phyloP scores from a whole-genome alignment of 2,329 filamentous ascomycete species.

The Pseudocercospora fuligena region DNA sequence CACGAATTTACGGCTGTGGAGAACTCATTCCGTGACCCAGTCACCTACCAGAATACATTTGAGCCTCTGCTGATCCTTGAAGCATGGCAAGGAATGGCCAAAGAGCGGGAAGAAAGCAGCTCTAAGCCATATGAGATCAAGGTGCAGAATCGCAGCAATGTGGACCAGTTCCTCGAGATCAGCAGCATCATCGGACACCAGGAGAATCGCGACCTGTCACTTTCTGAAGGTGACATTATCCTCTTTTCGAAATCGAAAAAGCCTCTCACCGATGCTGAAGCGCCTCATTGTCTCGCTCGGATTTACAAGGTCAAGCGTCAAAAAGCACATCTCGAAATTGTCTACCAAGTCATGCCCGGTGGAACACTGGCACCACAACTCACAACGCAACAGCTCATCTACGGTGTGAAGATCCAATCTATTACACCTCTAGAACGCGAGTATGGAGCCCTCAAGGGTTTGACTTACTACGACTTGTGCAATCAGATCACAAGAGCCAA shows the following conservation, averaged over 20 bases:
- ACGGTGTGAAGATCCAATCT: constrained; percentile 83
- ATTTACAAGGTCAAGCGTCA: constrained; percentile 81
- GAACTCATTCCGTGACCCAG: constrained; percentile 75
- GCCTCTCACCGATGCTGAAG: constrained; percentile 68
- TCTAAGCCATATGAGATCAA: constrained; percentile 85
- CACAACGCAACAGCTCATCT: constrained; percentile 70
- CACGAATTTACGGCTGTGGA: constrained; percentile 76
- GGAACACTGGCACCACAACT: constrained; percentile 50
- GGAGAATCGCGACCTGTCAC: constrained; percentile 71
- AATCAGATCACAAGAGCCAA: constrained; percentile 88
- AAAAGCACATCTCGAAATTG: constrained; percentile 79
- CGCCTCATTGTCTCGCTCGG: constrained; percentile 83
- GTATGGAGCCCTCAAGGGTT: constrained; percentile 85
- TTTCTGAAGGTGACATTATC: constrained; percentile 87
- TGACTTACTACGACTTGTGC: constrained; percentile 95
- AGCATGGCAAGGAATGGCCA: constrained; percentile 93
- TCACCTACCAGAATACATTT: constrained; percentile 85
- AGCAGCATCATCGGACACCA: constrained; percentile 77
- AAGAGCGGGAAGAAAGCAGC: constrained; percentile 82
- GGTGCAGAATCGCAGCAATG: constrained; percentile 82
- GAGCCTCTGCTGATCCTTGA: constrained; percentile 88
- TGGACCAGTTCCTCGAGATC: constrained; percentile 92
- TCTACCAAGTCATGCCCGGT: constrained; percentile 76
- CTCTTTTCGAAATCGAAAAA: constrained; percentile 76
- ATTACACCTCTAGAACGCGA: constrained; percentile 95